Conservation (phyloP, 1,284 basidiomycete genomes). For the Phylloboletellus chloephorus region DNA sequence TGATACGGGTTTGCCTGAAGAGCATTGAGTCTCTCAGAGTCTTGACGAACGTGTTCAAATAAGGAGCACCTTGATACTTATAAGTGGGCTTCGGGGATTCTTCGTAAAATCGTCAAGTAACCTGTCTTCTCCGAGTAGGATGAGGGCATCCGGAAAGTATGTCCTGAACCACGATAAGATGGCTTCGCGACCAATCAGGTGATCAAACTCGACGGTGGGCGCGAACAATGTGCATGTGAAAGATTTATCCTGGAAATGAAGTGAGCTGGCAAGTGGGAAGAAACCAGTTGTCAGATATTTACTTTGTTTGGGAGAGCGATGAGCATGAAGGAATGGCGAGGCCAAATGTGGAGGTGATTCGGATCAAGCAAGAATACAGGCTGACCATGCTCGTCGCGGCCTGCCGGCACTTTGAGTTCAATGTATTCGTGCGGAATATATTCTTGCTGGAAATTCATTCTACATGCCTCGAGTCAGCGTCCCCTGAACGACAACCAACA, state of each 20-base stretch:
- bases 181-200: slow-evolving; percentile 52
- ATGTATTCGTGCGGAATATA: slow-evolving; percentile 96
- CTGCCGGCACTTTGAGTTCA: slow-evolving; percentile 92
- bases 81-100: slow-evolving; percentile 86
- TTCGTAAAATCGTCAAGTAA: slow-evolving; percentile 72
- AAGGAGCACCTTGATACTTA: slow-evolving; percentile 79
- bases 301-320: slow-evolving; percentile 97
- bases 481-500: slow-evolving; percentile 7
- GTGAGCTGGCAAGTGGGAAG: slow-evolving; percentile 26
- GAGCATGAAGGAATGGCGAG: slow-evolving; percentile 96
- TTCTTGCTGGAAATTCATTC: slow-evolving; percentile 91
- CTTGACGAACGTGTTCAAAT: slow-evolving; percentile 15
- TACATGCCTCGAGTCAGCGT: slow-evolving; percentile 34
- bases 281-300: slow-evolving; percentile 27
- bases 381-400: slow-evolving; percentile 54
- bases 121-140: slow-evolving; percentile 75
- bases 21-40: slow-evolving; percentile 24
- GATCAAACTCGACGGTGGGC: slow-evolving; percentile 74
- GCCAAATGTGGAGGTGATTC: slow-evolving; percentile 98
- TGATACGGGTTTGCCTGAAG: slow-evolving; percentile 80
- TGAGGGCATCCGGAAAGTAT: slow-evolving; percentile 85
- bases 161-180: slow-evolving; percentile 75
- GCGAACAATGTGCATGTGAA: slow-evolving; percentile 94
- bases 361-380: slow-evolving; percentile 81
- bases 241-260: slow-evolving; percentile 59